These are phyloP conservation scores for Oryza nivara DNA, from an alignment of 176 grass and related monocot genomes.

Conservation along the genomic window DNA sequence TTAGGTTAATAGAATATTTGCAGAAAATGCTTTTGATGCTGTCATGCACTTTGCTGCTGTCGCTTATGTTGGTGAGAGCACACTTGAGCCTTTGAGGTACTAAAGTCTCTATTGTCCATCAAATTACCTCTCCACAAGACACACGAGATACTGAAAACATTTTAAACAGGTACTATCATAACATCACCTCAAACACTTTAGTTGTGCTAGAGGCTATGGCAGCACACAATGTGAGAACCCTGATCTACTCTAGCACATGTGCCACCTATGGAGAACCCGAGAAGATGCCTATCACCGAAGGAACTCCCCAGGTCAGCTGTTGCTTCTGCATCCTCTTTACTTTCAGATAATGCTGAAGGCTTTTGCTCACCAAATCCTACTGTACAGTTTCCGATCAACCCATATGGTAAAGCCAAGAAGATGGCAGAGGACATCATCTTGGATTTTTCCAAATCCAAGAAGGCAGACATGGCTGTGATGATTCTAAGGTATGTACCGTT, in stretches of 20 bases:
- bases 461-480: slow-evolving; percentile 83
- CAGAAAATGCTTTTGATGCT: slow-evolving; percentile 86
- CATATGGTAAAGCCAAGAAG: slow-evolving; percentile 97
- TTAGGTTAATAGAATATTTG: slow-evolving; percentile 76
- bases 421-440: slow-evolving; percentile 99
- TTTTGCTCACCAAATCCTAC: background rate
- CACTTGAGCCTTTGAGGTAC: slow-evolving; percentile 87
- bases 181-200: slow-evolving; percentile 88
- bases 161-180: slow-evolving; percentile 81
- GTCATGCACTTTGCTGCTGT: slow-evolving; percentile 95
- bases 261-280: slow-evolving; percentile 92
- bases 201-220: slow-evolving; percentile 87
- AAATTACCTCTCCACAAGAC: background rate
- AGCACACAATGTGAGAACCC: slow-evolving; percentile 64
- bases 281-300: slow-evolving; percentile 98
- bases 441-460: slow-evolving; percentile 85
- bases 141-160: slow-evolving; percentile 13
- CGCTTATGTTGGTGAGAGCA: slow-evolving; percentile 89
- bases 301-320: slow-evolving; percentile 75
- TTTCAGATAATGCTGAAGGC: background rate
- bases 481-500: slow-evolving; percentile 64
- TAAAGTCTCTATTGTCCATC: background rate
- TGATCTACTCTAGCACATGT: slow-evolving; percentile 97
- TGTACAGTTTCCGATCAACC: slow-evolving; percentile 85
- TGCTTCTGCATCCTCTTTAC: background rate